Evolutionary conservation across 176 grass and related monocot genomes (phyloP).

Genomic region (Paspalum notatum): DNA sequence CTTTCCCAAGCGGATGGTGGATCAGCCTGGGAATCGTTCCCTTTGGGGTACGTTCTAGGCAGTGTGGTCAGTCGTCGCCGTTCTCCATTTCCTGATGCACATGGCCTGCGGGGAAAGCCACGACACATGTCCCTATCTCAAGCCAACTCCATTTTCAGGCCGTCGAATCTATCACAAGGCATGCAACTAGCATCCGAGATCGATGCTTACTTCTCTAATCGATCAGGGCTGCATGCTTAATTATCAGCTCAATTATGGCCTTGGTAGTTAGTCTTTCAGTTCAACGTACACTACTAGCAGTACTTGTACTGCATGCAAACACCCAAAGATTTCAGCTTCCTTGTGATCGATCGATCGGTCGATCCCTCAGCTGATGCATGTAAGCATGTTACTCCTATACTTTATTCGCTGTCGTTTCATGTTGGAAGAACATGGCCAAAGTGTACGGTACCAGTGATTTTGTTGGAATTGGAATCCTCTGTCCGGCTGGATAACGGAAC

Average conservation of each 20-base stretch:
- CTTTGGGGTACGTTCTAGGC: too few species aligned
- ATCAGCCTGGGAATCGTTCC: too few species aligned
- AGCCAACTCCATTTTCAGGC: not conserved
- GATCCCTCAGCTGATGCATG: not conserved
- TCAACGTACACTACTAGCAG: too few species aligned
- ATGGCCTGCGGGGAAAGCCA: slow-evolving; percentile 24
- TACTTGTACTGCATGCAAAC: too few species aligned
- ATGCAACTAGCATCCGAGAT: too few species aligned
- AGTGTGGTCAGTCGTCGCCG: not conserved
- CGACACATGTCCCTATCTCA: not conserved
- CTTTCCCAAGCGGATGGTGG: too few species aligned
- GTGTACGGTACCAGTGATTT: not conserved
- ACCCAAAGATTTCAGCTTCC: not conserved
- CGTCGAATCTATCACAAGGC: not conserved
- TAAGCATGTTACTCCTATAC: not conserved
- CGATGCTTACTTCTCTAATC: too few species aligned
- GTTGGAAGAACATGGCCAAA: slow-evolving; percentile 12
- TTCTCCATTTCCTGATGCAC: slow-evolving; percentile 30
- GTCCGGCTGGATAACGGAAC: not conserved
- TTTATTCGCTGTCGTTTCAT: slow-evolving; percentile 4
- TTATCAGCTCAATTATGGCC: too few species aligned
- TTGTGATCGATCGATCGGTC: too few species aligned
- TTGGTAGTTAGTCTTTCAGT: too few species aligned
- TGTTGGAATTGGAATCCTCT: not conserved
- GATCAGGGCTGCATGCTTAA: too few species aligned